Percentiles rank a stretch among this genome's conserved stretches.
Conservation (phyloP, 2,329 filamentous ascomycete species). For the Penicillium aurantiogriseum region DNA sequence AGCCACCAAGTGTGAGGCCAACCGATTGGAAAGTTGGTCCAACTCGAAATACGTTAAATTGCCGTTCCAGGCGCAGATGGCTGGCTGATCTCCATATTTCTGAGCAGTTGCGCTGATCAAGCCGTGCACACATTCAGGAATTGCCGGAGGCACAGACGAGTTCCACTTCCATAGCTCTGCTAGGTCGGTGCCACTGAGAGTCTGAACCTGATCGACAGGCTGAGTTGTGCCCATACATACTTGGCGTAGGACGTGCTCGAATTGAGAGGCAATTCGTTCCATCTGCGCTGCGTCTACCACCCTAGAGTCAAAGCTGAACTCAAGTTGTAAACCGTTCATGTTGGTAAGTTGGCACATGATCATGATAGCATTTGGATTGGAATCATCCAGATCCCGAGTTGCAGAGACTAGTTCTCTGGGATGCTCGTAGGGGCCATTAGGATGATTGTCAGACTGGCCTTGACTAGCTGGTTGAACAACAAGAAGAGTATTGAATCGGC, state of each 20-base stretch:
- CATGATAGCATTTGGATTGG: slow-evolving; percentile 1
- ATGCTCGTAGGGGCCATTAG: not conserved
- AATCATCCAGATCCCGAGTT: not conserved
- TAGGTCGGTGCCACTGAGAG: not conserved
- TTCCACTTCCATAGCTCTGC: slow-evolving; percentile 2
- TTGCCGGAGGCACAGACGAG: not conserved
- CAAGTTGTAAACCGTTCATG: not conserved
- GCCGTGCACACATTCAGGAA: not conserved
- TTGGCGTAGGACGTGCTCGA: not conserved
- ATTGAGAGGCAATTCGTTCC: not conserved
- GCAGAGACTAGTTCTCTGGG: not conserved
- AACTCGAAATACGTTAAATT: not conserved
- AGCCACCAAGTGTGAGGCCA: not conserved
- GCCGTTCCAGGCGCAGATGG: slow-evolving; percentile 2
- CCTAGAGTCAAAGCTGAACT: not conserved
- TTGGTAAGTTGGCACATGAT: not conserved
- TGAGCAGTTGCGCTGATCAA: not conserved
- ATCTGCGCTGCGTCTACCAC: not conserved
- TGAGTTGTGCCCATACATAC: not conserved
- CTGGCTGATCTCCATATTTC: not conserved
- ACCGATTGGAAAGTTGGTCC: not conserved
- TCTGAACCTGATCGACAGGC: not conserved
- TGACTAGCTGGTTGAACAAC: not conserved
- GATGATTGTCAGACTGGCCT: not conserved
- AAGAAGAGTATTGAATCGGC: not conserved